Evolutionary conservation across 345 rosid species (phyloP), one percentile per base, ranked within the genome.

Genomic region (Triadica sebifera): DNA sequence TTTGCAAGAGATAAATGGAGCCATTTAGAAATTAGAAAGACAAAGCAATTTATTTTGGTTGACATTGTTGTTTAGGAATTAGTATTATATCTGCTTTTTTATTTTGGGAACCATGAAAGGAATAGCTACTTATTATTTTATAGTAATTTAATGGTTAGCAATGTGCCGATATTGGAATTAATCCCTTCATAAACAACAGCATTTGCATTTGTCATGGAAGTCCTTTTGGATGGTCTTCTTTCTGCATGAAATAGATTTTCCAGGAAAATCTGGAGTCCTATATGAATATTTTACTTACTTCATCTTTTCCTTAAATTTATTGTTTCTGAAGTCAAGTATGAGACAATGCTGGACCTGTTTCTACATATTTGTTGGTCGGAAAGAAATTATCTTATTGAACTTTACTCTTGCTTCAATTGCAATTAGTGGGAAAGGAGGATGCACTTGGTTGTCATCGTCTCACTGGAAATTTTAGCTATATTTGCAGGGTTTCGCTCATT

Each of bases 401-500:
- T 58, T 43, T 20, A 51, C 8, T 52, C 65, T 38, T 52, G n/a
- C 57, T 41, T 11, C n/a, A 38, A 24, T 38, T 24, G n/a, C 17
- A 69, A 39, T 52, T 29, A 25, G 46, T 29, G 12, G 24, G 5
- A 51, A 71, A 4, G 0, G 9, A 29, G 38, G 5, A 19, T 57
- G 5, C n/a, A 8, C 16, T 58, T 19, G 43, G 59, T 52, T 3
- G 0, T 52, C 4, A 0, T 29, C 6, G 11, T 17, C 19, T 17
- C 58, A 61, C 20, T n/a, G 15, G 53, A 66, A 53, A 24, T 46
- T 56, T 49, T 51, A n/a, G 64, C 39, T 37, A 22, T 75, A 47
- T 2, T 66, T 17, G 4, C 61, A 4, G 38, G 19, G 12, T 57
- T 73, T 78, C 20, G 12, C 20, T 61, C 39, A 53, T 47, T 72